Percentiles rank a stretch among this genome's conserved stretches.
These are phyloP conservation scores for Hortiboletus flavorubellus DNA, from an alignment of 768 basidiomycete species.

Conservation along the genomic window DNA sequence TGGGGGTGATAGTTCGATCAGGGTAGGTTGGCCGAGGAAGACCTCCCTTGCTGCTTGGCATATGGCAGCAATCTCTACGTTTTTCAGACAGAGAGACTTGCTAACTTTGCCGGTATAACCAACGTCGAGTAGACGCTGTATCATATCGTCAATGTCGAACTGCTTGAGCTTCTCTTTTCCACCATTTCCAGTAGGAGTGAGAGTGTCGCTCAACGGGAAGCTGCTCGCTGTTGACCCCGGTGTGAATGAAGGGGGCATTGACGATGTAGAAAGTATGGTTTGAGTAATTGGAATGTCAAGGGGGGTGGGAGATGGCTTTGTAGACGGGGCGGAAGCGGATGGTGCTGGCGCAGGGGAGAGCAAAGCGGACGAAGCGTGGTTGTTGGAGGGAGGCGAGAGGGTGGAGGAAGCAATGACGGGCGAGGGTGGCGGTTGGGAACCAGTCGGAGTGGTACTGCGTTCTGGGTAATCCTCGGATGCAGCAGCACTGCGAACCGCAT, in stretches of 20 bases:
- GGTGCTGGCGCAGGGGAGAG: conserved; percentile 19
- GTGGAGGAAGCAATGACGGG: conserved; percentile 34
- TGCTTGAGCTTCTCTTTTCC: conserved; percentile 61
- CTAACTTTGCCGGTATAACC: conserved; percentile 98
- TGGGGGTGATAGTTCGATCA: conserved; percentile 95
- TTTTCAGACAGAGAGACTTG: conserved; percentile 94
- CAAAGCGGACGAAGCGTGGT: conserved; percentile 40
- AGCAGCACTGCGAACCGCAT: conserved; percentile 31
- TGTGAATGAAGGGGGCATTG: conserved; percentile 43
- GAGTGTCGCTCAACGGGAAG: conserved; percentile 37
- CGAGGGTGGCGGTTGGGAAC: conserved; percentile 35
- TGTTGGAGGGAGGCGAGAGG: conserved; percentile 37
- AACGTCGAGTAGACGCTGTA: conserved; percentile 90
- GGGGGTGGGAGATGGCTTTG: conserved; percentile 48
- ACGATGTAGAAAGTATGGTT: conserved; percentile 79
- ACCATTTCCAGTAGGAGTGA: conserved; percentile 33
- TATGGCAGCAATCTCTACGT: conserved; percentile 89
- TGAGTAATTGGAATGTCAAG: conserved; percentile 79
- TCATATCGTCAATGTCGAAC: conserved; percentile 98
- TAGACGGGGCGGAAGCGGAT: conserved; percentile 12
- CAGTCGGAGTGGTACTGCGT: conserved; percentile 34
- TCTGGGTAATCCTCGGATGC: conserved; percentile 33
- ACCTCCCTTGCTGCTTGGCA: conserved; percentile 96
- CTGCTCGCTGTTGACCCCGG: conserved; percentile 48
- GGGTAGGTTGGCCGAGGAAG: conserved; percentile 92